Percentiles rank a stretch among this genome's conserved stretches.
Evolutionary conservation across 306 rosid genomes (phyloP).

Genomic region (Fragaria ananassa): DNA sequence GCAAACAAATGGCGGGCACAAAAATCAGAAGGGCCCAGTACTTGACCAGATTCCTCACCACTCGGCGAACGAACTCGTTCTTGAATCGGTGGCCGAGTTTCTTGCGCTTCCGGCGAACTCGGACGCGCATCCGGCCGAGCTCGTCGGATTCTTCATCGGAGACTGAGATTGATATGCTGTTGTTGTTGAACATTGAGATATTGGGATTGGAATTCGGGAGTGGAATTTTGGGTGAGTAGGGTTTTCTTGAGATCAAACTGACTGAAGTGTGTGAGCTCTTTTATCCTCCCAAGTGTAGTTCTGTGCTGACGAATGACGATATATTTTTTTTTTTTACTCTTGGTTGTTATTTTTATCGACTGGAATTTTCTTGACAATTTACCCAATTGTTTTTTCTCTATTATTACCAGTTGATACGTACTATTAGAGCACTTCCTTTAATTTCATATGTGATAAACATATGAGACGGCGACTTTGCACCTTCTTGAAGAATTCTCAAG

Average conservation of each 20-base stretch:
- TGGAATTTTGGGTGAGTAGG: neutral
- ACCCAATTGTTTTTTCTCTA: too few species aligned
- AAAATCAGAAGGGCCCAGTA: conserved; percentile 70
- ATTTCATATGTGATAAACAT: too few species aligned
- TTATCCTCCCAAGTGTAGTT: too few species aligned
- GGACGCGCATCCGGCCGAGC: conserved; percentile 66
- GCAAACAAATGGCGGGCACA: conserved; percentile 50
- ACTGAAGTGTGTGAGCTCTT: too few species aligned
- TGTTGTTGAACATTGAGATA: conserved; percentile 51
- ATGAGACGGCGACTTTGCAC: too few species aligned
- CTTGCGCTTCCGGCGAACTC: conserved; percentile 73
- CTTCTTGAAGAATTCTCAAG: too few species aligned
- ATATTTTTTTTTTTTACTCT: too few species aligned
- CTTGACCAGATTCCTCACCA: conserved; percentile 41
- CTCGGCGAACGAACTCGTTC: conserved; percentile 35
- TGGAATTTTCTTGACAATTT: too few species aligned
- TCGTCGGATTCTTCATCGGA: conserved; percentile 83
- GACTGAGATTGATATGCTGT: conserved; percentile 53
- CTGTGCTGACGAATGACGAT: too few species aligned
- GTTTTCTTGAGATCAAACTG: neutral
- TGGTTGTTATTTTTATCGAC: too few species aligned
- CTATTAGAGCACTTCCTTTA: too few species aligned
- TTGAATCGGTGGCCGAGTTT: conserved; percentile 44
- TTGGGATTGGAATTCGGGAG: neutral
- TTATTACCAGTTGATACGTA: too few species aligned